These are phyloP conservation scores for Neolentinus lepideus DNA, from an alignment of 1,284 basidiomycete genomes.

Conservation along the genomic window DNA sequence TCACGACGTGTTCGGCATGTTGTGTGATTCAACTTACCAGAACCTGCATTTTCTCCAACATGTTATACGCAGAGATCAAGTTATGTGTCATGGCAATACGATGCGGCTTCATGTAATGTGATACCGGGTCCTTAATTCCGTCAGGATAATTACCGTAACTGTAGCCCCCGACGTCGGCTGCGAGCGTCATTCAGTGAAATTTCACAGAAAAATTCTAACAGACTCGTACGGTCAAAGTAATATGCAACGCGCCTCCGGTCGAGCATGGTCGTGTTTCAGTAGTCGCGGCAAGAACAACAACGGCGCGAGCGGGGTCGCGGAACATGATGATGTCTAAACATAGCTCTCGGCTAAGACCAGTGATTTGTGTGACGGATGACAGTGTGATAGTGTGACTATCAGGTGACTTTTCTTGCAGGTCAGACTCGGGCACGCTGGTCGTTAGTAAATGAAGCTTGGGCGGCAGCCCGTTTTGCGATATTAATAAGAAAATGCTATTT, in stretches of 20 bases:
- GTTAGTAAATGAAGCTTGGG: too few relatives aligned
- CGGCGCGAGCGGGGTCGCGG: too few relatives aligned
- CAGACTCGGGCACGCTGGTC: too few relatives aligned
- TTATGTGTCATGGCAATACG: constrained; percentile 92
- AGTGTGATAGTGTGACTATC: too few relatives aligned
- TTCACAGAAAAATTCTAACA: neutral
- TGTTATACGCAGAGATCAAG: constrained; percentile 83
- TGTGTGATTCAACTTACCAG: constrained; percentile 46
- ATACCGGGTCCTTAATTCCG: constrained; percentile 27
- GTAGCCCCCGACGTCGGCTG: constrained; percentile 75
- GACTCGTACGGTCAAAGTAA: neutral
- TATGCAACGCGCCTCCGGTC: neutral
- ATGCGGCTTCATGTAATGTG: constrained; percentile 94
- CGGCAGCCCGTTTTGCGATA: too few relatives aligned
- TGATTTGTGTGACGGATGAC: too few relatives aligned
- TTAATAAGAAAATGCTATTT: too few relatives aligned
- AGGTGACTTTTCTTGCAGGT: too few relatives aligned
- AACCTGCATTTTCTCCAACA: constrained; percentile 89
- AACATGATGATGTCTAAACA: too few relatives aligned
- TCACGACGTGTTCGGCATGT: constrained; percentile 26
- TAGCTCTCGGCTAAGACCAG: too few relatives aligned
- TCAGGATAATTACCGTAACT: constrained; percentile 66
- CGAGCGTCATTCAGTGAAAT: neutral
- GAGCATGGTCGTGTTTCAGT: neutral
- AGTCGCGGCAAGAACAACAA: too few relatives aligned